Evolutionary conservation across 345 rosid genomes (phyloP), one percentile per base, ranked within the genome.

Genomic region (Atalantia buxifolia): DNA sequence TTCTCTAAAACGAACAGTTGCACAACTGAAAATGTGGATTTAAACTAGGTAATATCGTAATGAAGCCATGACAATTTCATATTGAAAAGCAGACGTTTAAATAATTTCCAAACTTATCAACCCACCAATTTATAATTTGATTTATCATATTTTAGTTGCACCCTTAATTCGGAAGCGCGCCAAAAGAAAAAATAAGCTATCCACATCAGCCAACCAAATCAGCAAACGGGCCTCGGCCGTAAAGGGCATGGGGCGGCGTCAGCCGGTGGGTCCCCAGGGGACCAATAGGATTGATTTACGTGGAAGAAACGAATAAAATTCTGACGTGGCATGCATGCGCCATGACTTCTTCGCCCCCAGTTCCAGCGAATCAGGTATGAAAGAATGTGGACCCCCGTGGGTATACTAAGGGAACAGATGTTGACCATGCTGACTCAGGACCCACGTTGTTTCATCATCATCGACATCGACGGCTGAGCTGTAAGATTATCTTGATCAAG

Each of bases 281-380:
- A 56, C 81, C 81, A 78, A 74, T 76, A 5, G 48, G 21, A 9
- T 8, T 56, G 4, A 35, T 68, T 83, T 81, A 61, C 82, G 42
- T 62, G 25, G 2, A 63, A 72, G 71, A 78, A 80, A 84, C 16
- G 66, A 28, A 27, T 65, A 7, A 77, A 82, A 72, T n/a, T 69
- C 78, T 68, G 85, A 80, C 79, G 85, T 84, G 84, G 77, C 79
- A 2, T 2, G 38, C 14, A 21, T 45, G 63, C 60, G 62, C 50
- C 62, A 59, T 55, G 56, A 12, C 72, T 31, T 16, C 62, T n/a
- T 33, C 45, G 21, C 63, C 56, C 57, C 64, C 38, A 40, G 27
- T 24, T 59, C 59, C n/a, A 42, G 57, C 35, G 38, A 75, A 10
- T 19, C 25, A 10, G 22, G 6, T 3, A 31, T 18, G 63, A 21